A percentile compares a stretch with the other conserved stretches of the same genome.
Conservation (phyloP, 164 flowering plant species). For the Stephania japonica region DNA sequence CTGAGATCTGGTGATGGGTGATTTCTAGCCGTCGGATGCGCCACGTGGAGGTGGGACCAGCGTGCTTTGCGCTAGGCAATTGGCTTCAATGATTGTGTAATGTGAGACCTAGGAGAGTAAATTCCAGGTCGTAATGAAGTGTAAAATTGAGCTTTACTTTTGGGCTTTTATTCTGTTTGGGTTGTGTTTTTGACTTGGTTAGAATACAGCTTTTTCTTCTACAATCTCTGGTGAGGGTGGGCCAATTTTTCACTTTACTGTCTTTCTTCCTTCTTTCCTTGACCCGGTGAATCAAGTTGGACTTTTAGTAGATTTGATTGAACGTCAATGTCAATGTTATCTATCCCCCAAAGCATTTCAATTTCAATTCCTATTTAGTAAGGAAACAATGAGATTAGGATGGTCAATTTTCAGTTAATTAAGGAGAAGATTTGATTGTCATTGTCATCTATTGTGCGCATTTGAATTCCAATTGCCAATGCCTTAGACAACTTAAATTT, state of each 20-base stretch:
- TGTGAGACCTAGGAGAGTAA: not conserved
- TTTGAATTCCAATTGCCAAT: no score
- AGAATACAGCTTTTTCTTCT: not conserved
- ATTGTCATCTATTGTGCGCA: no score
- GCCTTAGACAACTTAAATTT: no score
- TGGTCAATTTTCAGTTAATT: not conserved
- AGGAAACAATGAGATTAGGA: not conserved
- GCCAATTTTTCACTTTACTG: not conserved
- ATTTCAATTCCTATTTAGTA: not conserved
- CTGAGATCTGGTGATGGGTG: not conserved
- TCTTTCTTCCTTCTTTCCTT: not conserved
- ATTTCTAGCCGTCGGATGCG: not conserved
- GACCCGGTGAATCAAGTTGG: not conserved
- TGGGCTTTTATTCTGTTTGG: not conserved
- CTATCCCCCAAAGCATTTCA: not conserved
- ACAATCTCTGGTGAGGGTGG: not conserved
- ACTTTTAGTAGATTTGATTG: not conserved
- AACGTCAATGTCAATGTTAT: conserved; percentile 1
- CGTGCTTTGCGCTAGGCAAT: not conserved
- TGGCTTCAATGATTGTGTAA: not conserved
- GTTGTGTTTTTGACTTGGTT: not conserved
- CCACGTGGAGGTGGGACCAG: not conserved
- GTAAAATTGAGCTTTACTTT: not conserved
- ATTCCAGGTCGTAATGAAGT: not conserved
- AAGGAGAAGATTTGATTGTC: no score